Percentiles rank a stretch among this genome's conserved stretches.
These are phyloP conservation scores for Stramenopiles sp. DNA, from an alignment of 352 stramenopile species.

Conservation along the genomic window DNA sequence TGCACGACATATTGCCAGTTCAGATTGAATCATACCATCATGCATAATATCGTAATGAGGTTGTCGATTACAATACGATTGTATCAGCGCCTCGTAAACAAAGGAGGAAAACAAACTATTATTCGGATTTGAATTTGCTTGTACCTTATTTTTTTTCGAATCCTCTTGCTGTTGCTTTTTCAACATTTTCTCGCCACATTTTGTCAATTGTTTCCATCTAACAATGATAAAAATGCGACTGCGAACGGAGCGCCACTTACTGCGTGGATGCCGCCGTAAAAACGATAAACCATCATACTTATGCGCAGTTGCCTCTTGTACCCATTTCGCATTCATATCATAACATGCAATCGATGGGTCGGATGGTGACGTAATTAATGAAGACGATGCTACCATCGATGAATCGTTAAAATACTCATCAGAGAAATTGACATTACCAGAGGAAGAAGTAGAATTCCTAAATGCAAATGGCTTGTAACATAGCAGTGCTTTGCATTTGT, in stretches of 20 bases:
- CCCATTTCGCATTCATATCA: neutral
- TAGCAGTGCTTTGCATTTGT: too few relatives aligned
- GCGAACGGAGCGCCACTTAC: neutral
- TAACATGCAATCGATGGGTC: neutral
- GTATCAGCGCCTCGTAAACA: neutral
- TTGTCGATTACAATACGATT: too few relatives aligned
- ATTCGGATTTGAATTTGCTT: too few relatives aligned
- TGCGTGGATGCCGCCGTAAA: neutral
- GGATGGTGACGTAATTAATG: neutral
- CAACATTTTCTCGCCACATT: neutral
- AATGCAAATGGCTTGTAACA: too few relatives aligned
- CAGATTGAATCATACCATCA: neutral
- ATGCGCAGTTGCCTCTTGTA: neutral
- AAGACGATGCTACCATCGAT: too few relatives aligned
- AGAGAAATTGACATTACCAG: too few relatives aligned
- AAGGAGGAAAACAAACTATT: too few relatives aligned
- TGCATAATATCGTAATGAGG: too few relatives aligned
- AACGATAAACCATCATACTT: neutral
- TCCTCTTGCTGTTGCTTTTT: neutral
- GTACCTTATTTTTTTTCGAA: too few relatives aligned
- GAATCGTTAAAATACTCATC: too few relatives aligned
- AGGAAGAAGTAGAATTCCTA: too few relatives aligned
- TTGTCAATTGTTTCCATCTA: neutral
- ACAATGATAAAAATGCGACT: neutral
- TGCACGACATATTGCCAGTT: neutral